Percentiles rank a stretch among this genome's conserved stretches.
Conservation (phyloP, 352 stramenopile species). For the Pythium apleroticum region DNA sequence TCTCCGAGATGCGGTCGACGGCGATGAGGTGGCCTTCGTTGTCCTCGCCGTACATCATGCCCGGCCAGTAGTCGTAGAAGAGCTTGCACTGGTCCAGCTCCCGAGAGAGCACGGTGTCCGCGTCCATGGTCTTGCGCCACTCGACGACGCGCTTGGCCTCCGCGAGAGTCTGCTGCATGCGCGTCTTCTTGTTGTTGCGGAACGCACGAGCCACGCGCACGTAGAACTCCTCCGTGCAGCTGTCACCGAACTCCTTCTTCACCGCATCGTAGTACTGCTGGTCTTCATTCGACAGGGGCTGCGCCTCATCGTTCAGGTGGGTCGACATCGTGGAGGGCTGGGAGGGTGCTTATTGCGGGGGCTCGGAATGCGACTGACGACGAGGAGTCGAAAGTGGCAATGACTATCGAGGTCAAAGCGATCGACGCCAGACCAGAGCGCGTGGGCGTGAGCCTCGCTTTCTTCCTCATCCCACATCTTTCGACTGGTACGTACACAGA, state of each 20-base stretch:
- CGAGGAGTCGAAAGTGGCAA: slow-evolving; percentile 16
- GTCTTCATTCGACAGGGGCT: slow-evolving; percentile 49
- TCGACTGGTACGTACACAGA: background rate
- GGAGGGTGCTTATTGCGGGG: background rate
- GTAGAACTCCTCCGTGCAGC: slow-evolving; percentile 57
- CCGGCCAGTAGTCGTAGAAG: slow-evolving; percentile 69
- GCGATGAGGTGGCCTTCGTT: slow-evolving; percentile 66
- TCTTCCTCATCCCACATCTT: slow-evolving; percentile 3
- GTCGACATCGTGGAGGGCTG: slow-evolving; percentile 11
- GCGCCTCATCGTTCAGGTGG: slow-evolving; percentile 43
- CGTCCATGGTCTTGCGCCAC: slow-evolving; percentile 45
- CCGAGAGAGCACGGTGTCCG: slow-evolving; percentile 48
- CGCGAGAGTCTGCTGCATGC: slow-evolving; percentile 56
- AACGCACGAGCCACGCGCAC: slow-evolving; percentile 66
- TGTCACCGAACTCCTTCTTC: slow-evolving; percentile 50
- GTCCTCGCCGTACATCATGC: slow-evolving; percentile 71
- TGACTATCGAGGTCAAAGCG: background rate
- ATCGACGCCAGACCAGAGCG: background rate
- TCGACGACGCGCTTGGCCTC: slow-evolving; percentile 67
- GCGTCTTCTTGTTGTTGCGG: slow-evolving; percentile 64
- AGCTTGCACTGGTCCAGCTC: slow-evolving; percentile 58
- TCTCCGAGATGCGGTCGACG: slow-evolving; percentile 66
- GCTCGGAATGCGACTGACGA: background rate
- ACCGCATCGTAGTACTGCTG: slow-evolving; percentile 60
- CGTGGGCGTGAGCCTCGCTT: background rate